phyloP scores from a whole-genome alignment of 768 basidiomycete genomes.

The Gyrodon lividus region DNA sequence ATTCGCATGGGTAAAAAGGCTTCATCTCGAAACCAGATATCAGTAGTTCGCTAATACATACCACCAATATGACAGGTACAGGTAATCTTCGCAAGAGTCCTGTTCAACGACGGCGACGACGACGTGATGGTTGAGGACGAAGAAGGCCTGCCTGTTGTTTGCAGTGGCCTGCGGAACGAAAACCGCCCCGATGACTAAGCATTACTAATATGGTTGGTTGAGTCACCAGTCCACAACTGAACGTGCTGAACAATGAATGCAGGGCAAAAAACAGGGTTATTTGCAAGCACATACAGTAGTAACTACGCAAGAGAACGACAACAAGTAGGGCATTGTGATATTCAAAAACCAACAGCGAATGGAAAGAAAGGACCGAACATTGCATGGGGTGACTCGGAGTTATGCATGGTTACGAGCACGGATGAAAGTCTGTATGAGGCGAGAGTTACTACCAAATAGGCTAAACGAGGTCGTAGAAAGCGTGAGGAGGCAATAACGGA shows the following conservation, averaged over 20 bases:
- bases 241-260: too few species aligned
- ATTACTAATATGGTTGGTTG: neutral
- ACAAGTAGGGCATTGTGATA: conserved; percentile 1
- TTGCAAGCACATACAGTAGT: conserved; percentile 16
- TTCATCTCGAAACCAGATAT: conserved; percentile 9
- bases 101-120: conserved; percentile 14
- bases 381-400: conserved; percentile 21
- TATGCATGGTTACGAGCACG: conserved; percentile 23
- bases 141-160: conserved; percentile 2
- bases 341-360: conserved; percentile 12
- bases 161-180: conserved; percentile 16
- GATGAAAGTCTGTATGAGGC: conserved; percentile 27
- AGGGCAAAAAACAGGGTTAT: conserved; percentile 1
- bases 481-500: conserved; percentile 10
- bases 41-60: conserved; percentile 9
- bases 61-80: conserved; percentile 12
- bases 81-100: conserved; percentile 4
- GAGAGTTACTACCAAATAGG: conserved; percentile 18
- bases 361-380: conserved; percentile 9
- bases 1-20: conserved; percentile 11
- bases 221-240: too few species aligned
- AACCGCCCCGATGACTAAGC: conserved; percentile 26
- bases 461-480: conserved; percentile 4
- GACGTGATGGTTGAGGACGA: conserved; percentile 24
- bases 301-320: conserved; percentile 13